Evolutionary conservation across 768 basidiomycete species (phyloP).

Genomic region (Chalciporus sphaerocephalus): DNA sequence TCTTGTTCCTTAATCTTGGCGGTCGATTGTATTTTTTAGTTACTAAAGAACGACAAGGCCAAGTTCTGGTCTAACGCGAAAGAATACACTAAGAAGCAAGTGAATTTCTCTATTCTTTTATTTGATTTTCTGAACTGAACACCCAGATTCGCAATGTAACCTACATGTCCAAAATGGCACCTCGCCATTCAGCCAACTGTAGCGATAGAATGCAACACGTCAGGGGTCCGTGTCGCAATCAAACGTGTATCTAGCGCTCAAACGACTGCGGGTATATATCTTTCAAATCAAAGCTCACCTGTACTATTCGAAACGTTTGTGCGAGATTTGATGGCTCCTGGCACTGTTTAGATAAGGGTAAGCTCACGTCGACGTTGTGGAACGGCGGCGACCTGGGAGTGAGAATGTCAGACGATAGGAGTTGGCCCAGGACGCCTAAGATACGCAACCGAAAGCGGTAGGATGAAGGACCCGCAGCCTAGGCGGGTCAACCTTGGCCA

Average conservation of each 20-base stretch:
- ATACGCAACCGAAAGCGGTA: slow-evolving; percentile 16
- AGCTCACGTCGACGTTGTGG: background rate
- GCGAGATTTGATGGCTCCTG: slow-evolving; percentile 3
- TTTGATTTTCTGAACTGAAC: slow-evolving; percentile 1
- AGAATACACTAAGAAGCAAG: slow-evolving; percentile 82
- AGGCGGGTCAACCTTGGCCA: background rate
- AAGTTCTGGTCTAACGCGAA: slow-evolving; percentile 76
- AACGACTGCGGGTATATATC: slow-evolving; percentile 1
- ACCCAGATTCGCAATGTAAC: slow-evolving; percentile 23
- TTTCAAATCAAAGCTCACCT: slow-evolving; percentile 5
- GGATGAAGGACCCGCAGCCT: slow-evolving; percentile 16
- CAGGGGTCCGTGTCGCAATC: background rate
- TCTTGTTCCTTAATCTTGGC: background rate
- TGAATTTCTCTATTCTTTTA: background rate
- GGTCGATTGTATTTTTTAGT: slow-evolving; percentile 35
- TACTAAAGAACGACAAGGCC: slow-evolving; percentile 69
- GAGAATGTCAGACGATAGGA: slow-evolving; percentile 9
- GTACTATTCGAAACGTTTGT: slow-evolving; percentile 6
- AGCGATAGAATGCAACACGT: slow-evolving; percentile 7
- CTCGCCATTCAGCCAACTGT: slow-evolving; percentile 5
- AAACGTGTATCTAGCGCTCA: slow-evolving; percentile 3
- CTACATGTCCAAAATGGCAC: background rate
- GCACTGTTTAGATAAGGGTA: slow-evolving; percentile 4
- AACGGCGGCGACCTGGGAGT: background rate
- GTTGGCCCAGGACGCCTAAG: background rate